Evolutionary conservation across 371 early-diverging fungal species (phyloP).

Genomic region (Mortierella sp.): DNA sequence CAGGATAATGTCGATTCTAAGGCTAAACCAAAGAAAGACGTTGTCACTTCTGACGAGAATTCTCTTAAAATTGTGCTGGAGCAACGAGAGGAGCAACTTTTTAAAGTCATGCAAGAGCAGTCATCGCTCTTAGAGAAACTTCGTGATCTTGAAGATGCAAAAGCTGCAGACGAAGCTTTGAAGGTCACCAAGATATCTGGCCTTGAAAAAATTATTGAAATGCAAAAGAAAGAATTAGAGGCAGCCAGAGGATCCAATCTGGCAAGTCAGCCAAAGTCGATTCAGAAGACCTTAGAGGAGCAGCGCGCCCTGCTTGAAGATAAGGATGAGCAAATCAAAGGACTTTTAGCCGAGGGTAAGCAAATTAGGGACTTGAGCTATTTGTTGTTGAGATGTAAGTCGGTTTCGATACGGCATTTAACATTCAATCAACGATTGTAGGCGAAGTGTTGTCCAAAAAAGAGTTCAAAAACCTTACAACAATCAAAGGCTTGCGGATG

Average conservation of each 20-base stretch:
- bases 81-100: conserved; percentile 49
- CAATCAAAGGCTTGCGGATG: conserved; percentile 78
- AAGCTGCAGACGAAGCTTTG: conserved; percentile 33
- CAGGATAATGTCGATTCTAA: neutral
- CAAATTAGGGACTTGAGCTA: too few species aligned
- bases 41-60: conserved; percentile 8
- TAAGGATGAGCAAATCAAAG: conserved; percentile 75
- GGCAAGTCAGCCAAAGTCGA: conserved; percentile 41
- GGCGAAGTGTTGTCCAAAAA: conserved; percentile 86
- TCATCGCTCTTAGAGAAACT: conserved; percentile 35
- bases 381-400: neutral
- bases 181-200: conserved; percentile 32
- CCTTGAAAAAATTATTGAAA: conserved; percentile 41
- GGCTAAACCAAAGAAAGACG: neutral
- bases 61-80: conserved; percentile 37
- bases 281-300: conserved; percentile 60
- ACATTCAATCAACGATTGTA: conserved; percentile 14
- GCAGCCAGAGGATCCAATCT: conserved; percentile 28
- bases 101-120: conserved; percentile 54
- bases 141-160: conserved; percentile 50
- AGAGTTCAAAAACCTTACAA: conserved; percentile 79
- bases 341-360: conserved; percentile 74
- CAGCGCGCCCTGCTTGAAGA: conserved; percentile 63
- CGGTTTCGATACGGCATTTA: neutral
- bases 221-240: conserved; percentile 52